A percentile compares a stretch with the other conserved stretches of the same genome.
phyloP scores from a whole-genome alignment of 1,284 basidiomycete genomes.

The Taiwanofungus camphoratus region DNA sequence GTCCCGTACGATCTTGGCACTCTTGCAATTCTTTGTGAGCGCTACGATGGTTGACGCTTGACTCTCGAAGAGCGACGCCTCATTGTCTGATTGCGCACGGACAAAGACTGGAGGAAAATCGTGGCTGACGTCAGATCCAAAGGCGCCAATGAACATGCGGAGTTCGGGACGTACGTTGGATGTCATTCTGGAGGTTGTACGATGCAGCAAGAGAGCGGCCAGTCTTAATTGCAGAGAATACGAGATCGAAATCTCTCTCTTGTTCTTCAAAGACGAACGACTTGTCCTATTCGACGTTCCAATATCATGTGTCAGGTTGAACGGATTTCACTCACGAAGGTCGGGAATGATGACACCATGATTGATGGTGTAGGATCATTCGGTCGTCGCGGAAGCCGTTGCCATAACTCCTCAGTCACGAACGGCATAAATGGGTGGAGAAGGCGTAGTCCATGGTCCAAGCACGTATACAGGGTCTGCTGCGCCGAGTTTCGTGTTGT shows the following conservation, averaged over 20 bases:
- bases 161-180: constrained; percentile 58
- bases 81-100: constrained; percentile 61
- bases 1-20: constrained; percentile 42
- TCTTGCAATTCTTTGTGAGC: constrained; percentile 87
- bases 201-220: constrained; percentile 84
- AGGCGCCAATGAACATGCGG: constrained; percentile 1
- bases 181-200: constrained; percentile 88
- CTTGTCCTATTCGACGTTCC: constrained; percentile 41
- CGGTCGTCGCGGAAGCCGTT: constrained; percentile 83
- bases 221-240: constrained; percentile 76
- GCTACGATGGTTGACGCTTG: constrained; percentile 76
- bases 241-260: constrained; percentile 81
- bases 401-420: constrained; percentile 99
- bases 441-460: constrained; percentile 86
- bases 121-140: neutral
- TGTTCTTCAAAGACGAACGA: constrained; percentile 69
- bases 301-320: neutral
- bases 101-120: constrained; percentile 61
- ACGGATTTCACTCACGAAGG: constrained; percentile 53
- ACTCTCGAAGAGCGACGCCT: constrained; percentile 61
- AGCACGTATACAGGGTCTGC: constrained; percentile 93
- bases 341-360: constrained; percentile 85
- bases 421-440: constrained; percentile 99
- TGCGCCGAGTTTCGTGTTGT: constrained; percentile 78
- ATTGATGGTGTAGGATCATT: constrained; percentile 83